Evolutionary conservation across 208 protist species (phyloP).

Genomic region (Lotmaria passim): DNA sequence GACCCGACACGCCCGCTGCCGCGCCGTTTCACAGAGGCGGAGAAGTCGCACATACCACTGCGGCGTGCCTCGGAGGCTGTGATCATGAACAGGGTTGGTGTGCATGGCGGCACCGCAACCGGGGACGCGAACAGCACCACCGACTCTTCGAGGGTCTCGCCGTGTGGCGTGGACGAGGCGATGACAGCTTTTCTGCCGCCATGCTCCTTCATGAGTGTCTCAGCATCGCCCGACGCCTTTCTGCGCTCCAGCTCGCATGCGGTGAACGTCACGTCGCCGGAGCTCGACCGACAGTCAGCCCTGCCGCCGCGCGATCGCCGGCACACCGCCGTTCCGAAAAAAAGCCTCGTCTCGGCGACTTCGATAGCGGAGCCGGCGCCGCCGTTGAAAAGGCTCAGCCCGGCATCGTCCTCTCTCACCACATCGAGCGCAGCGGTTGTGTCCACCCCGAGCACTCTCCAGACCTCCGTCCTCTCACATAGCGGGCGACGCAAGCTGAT

Average conservation of each 20-base stretch:
- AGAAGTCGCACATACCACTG: neutral
- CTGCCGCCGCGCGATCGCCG: conserved; percentile 19
- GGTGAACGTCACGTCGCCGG: neutral
- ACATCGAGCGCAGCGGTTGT: neutral
- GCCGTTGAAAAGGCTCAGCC: neutral
- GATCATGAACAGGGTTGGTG: no score
- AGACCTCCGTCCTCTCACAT: neutral
- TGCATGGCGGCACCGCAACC: neutral
- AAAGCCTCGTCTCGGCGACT: neutral
- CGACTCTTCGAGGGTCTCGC: neutral
- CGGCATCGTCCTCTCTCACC: conserved; percentile 9
- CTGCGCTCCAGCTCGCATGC: neutral
- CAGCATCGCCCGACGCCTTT: neutral
- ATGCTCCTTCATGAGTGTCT: neutral
- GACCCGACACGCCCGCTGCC: conserved; percentile 24
- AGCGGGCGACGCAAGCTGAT: conserved; percentile 2
- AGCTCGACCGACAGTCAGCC: conserved; percentile 3
- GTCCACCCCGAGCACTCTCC: neutral
- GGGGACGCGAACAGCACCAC: neutral
- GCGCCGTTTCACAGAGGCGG: conserved; percentile 6
- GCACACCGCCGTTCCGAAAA: conserved; percentile 23
- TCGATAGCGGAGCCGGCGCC: neutral
- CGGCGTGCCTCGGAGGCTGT: neutral
- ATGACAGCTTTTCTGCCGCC: neutral
- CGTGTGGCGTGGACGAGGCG: neutral